Evolutionary conservation across 208 protist genomes (phyloP), one percentile per base, ranked within the genome.

Genomic region (Crithidia sp.): DNA sequence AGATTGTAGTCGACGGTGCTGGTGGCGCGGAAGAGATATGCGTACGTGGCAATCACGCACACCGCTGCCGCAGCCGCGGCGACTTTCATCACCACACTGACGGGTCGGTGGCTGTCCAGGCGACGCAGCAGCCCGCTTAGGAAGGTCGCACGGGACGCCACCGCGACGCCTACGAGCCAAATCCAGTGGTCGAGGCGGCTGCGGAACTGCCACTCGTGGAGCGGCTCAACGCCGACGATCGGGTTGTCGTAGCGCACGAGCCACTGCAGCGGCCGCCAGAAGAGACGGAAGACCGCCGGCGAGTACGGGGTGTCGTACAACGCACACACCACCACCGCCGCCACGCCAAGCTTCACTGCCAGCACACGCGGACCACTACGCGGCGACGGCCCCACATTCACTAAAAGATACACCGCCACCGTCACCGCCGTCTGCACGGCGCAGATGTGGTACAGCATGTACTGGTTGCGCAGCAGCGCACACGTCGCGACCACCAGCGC

Each of bases 371-470:
- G 41, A 2, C 36, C 71, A 39, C 14, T 37, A 64, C 94, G 91
- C 44, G 74, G 58, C 7, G 28, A 43, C 54, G 75, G 70, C 37
- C 59, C 53, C 65, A 83, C 75, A 28, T n/a, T 54, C 58, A 89
- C 71, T 40, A 75, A 67, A 6, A 68, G 53, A 61, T 86, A 96
- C 52, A 92, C 77, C 43, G 87, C 61, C 4, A 97, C 57, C 67
- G 90, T 96, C 76, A 85, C 95, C 52, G 96, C 67, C n/a, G 90
- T 95, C 75, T 97, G 93, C 69, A 97, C 71, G 5, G 90, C 83
- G 75, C 88, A 93, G 71, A 98, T 95, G 82, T 97, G 97, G 82
- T 98, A 98, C 39, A 98, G 82, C 87, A 98, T 97, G 53, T 87
- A 97, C 62, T 89, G 61, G 66, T 90, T 89, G 59, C 75, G 19